These are phyloP conservation scores for Citrullus amarus DNA, from an alignment of 306 rosid species.

Conservation along the genomic window DNA sequence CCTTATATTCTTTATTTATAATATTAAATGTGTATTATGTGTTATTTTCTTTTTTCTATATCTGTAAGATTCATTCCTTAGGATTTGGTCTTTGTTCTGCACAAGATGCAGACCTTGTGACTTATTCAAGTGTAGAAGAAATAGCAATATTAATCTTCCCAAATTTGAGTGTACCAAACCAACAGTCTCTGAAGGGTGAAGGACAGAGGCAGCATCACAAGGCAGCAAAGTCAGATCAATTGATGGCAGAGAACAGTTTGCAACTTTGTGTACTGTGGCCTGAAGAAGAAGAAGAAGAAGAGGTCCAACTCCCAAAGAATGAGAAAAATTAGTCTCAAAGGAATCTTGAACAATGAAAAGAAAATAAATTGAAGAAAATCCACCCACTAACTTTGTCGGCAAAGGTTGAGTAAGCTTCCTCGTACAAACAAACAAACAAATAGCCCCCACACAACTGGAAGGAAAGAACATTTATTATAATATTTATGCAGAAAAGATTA, in stretches of 20 bases:
- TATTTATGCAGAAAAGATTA: background rate
- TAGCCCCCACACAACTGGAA: constrained; percentile 7
- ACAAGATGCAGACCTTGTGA: no score
- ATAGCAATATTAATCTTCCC: no score
- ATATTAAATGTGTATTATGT: no score
- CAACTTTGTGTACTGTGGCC: background rate
- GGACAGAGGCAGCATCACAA: background rate
- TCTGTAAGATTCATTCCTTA: no score
- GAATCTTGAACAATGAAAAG: background rate
- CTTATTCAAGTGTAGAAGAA: no score
- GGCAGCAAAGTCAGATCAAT: background rate
- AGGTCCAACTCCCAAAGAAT: background rate
- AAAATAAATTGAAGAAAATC: background rate
- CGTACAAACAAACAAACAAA: constrained; percentile 5
- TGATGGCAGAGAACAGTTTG: background rate
- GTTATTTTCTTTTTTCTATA: no score
- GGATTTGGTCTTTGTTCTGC: no score
- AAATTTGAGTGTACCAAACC: background rate
- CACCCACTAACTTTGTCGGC: constrained; percentile 5
- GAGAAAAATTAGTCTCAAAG: background rate
- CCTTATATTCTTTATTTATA: no score
- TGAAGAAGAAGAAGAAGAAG: background rate
- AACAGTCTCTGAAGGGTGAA: background rate
- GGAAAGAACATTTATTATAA: constrained; percentile 1
- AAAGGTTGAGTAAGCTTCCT: background rate